Percentiles rank a stretch among this genome's conserved stretches.
These are phyloP conservation scores for Lagerstroemia speciosa DNA, from an alignment of 345 rosid genomes.

Conservation along the genomic window DNA sequence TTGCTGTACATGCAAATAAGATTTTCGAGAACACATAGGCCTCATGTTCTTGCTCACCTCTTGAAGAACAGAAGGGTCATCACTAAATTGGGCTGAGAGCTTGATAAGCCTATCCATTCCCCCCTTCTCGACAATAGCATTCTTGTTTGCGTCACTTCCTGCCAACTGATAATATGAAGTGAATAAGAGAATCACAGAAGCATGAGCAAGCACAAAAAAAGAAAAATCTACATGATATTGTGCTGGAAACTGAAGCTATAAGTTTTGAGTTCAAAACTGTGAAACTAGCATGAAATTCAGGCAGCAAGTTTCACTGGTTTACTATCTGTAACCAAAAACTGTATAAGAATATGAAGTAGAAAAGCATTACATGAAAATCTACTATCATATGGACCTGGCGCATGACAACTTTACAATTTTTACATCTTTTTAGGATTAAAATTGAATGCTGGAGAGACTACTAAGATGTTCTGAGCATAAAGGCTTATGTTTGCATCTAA, in stretches of 20 bases:
- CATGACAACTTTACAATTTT: background rate
- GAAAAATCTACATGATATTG: background rate
- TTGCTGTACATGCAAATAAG: background rate
- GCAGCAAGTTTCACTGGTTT: background rate
- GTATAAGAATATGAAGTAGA: background rate
- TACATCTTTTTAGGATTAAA: background rate
- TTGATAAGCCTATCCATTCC: slow-evolving; percentile 63
- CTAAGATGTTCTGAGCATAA: background rate
- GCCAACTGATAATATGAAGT: slow-evolving; percentile 52
- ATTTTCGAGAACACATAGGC: background rate
- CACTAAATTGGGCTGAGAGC: slow-evolving; percentile 63
- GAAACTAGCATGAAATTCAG: background rate
- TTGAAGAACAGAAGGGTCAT: slow-evolving; percentile 72
- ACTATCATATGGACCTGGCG: background rate
- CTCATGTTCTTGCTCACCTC: slow-evolving; percentile 41
- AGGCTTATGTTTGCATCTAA: too few relatives aligned
- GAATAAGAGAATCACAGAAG: slow-evolving; percentile 11
- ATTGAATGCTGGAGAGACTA: background rate
- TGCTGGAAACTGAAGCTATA: background rate
- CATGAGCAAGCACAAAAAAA: background rate
- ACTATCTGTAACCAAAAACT: background rate
- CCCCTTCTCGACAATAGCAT: slow-evolving; percentile 59
- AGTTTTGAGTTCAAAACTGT: background rate
- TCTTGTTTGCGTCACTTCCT: slow-evolving; percentile 89
- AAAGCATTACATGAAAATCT: background rate